These are phyloP conservation scores for Borovskyia barvae DNA, from an alignment of 208 protist species.

Conservation along the genomic window DNA sequence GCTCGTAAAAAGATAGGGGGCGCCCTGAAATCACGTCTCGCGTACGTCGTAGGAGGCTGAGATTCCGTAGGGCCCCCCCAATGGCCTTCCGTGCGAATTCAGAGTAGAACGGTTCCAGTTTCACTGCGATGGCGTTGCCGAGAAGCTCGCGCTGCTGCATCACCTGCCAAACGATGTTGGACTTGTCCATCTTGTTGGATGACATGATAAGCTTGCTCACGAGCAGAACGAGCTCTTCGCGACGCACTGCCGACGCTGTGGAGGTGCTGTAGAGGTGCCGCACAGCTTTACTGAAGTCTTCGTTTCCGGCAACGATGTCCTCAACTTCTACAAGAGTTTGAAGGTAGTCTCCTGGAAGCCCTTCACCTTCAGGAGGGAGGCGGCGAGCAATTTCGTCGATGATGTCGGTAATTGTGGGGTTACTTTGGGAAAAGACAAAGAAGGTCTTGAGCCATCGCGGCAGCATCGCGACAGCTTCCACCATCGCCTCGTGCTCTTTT, in stretches of 20 bases:
- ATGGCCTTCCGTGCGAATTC: background rate
- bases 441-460: conserved; percentile 3
- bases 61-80: background rate
- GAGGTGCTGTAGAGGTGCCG: background rate
- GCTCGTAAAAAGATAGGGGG: conserved; percentile 3
- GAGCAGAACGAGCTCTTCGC: conserved; percentile 19
- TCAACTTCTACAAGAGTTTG: background rate
- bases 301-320: background rate
- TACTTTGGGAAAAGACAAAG: conserved; percentile 3
- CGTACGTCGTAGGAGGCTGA: conserved; percentile 13
- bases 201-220: conserved; percentile 1
- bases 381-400: conserved; percentile 16
- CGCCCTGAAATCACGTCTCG: conserved; percentile 7
- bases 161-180: background rate
- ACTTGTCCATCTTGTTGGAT: background rate
- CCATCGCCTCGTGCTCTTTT: conserved; percentile 1
- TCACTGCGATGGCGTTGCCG: background rate
- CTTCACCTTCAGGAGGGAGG: conserved; percentile 15
- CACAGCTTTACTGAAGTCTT: background rate
- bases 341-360: conserved; percentile 11
- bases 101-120: background rate
- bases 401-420: background rate
- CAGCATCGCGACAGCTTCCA: background rate
- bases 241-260: background rate
- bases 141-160: background rate